phyloP scores from a whole-genome alignment of 441 rosid genomes.

The Syzygium malaccense region DNA sequence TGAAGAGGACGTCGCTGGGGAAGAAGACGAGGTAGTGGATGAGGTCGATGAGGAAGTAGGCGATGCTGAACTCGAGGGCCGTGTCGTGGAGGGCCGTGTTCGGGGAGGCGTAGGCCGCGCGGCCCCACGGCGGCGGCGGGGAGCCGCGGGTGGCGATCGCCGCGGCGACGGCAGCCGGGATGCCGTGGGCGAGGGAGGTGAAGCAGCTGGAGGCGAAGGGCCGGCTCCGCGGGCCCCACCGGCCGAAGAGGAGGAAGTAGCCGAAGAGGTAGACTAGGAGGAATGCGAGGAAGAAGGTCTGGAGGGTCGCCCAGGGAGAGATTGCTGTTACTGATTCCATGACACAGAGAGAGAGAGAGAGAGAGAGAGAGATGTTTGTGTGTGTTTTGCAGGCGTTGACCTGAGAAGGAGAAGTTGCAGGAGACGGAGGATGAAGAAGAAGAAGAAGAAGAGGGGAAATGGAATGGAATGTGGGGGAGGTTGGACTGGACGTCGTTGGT shows the following conservation, averaged over 20 bases:
- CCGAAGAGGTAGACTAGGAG: conserved; percentile 33
- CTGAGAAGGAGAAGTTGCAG: background rate
- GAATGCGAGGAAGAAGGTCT: conserved; percentile 42
- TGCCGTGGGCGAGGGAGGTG: conserved; percentile 69
- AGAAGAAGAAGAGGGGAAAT: background rate
- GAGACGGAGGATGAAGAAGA: background rate
- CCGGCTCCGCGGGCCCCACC: conserved; percentile 44
- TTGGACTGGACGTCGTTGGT: background rate
- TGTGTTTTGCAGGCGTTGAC: background rate
- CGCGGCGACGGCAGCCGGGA: conserved; percentile 62
- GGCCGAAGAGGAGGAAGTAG: conserved; percentile 40
- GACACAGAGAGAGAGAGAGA: background rate
- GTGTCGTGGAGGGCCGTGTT: conserved; percentile 41
- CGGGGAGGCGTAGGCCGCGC: conserved; percentile 32
- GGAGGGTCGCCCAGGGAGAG: conserved; percentile 3
- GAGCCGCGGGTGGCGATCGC: conserved; percentile 17
- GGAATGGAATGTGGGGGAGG: background rate
- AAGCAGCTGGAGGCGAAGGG: conserved; percentile 69
- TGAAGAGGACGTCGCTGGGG: conserved; percentile 61
- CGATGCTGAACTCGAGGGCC: conserved; percentile 69
- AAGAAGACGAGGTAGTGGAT: conserved; percentile 56
- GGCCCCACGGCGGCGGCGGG: conserved; percentile 1
- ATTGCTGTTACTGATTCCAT: background rate
- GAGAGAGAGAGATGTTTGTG: background rate
- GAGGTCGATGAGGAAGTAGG: conserved; percentile 69